Base-by-base conservation (phyloP, 1,284 basidiomycete genomes). In the Singerocomus rubriflavus region DNA sequence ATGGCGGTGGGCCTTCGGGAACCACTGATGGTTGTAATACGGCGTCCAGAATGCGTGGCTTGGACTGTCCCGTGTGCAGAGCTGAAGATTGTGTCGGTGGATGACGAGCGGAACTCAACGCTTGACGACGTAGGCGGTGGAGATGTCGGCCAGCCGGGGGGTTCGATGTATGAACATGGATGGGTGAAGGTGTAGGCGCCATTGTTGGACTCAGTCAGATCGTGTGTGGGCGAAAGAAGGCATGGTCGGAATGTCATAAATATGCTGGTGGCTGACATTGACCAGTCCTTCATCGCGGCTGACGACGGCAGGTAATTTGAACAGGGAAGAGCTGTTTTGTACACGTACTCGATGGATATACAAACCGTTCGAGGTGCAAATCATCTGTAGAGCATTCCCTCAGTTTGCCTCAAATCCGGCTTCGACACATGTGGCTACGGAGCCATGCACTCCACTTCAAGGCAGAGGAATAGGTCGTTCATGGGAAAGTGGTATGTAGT, bases 231-330 rank as follows among this genome's bases (percentile, higher is more conserved):
- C 14, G 29, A 43, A 37, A 32, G 38, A 32, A 40, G 36, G 30
- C 34, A 37, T 17, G 29, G 21, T 25, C 29, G 14, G 21, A 33
- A 44, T 40, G 17, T 55, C 59, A 67, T 66, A 66, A 53, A 61
- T 65, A 67, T 25, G 16, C 37, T 51, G 46, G 63, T 25, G 65
- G 65, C 65, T 64, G 55, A 60, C 61, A 44, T 16, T 51, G 50
- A 46, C 36, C 11, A 44, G 39, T 39, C 30, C 17, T 41, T n/a
- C 36, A 42, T 37, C 38, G 58, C 50, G 63, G 61, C 64, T 65
- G 56, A 66, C 55, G 30, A 7, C 32, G 35, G 32, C 33, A 27
- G 21, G 21, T 21, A 33, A 38, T 34, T 45, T 10, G 29, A 35
- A 34, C 11, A 32, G 17, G 17, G 3, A n/a, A 3, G 5, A 21